Evolutionary conservation across 139 green algal species (phyloP), one percentile per base, ranked within the genome.

Genomic region (Tetradesmus obliquus): DNA sequence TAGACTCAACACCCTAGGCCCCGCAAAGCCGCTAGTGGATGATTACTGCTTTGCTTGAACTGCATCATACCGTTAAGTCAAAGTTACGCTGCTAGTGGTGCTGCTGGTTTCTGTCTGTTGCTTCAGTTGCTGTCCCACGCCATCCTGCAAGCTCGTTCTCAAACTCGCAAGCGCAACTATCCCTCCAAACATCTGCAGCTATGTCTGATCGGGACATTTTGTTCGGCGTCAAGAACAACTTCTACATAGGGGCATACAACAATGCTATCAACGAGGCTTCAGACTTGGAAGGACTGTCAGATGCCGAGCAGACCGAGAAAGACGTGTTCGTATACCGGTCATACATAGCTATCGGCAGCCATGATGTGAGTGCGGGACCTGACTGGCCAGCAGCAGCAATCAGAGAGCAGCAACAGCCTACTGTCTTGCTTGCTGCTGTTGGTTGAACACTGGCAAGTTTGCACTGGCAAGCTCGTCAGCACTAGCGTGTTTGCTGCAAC

Each of bases 231-330:
- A 91, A 95, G 10, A 99, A 99, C 95, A 95, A 94, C 72, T 99
- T 99, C 84, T 98, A 98, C 85, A 87, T 99, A 3, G 98, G 98
- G 3, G 97, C 97, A 15, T 99, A 97, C 91, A 98, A 99, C 94
- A 94, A 93, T 1, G 97, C 96, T 1, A 98, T 99, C 55, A 98
- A 98, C 62, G 98, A 99, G 79, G 97, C 96, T 9, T 88, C 94
- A 15, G 94, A 98, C 62, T 88, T 99, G 8, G 94, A 95, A 12
- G 93, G 94, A 24, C 91, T 99, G 55, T 94, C 91, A n/a, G 97
- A 98, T 5, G 82, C 91, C 5, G 96, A 99, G 51, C 87, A 90
- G 22, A 92, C 97, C 7, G 97, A 99, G 93, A 90, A 97, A 0
- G 98, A 99, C 82, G 93, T 94, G 53, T 97, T 97, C 85, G 94